These are phyloP conservation scores for Leccinellum rugosiceps DNA, from an alignment of 768 basidiomycete genomes.

Conservation along the genomic window DNA sequence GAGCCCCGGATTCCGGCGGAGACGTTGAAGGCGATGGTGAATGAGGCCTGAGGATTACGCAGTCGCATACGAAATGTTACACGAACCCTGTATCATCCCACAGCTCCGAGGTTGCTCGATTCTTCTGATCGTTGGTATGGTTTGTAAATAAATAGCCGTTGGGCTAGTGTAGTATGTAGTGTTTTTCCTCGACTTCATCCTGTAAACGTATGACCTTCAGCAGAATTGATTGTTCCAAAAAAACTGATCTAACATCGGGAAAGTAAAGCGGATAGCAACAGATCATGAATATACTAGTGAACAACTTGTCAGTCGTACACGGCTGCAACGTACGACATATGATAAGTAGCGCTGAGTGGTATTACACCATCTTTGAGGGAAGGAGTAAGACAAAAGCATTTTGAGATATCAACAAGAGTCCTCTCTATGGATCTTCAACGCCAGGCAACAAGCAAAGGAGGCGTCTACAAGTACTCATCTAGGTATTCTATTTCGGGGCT, in stretches of 20 bases:
- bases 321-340: background rate
- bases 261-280: background rate
- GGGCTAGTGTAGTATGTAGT: too few species aligned
- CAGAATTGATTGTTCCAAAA: background rate
- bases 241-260: background rate
- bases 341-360: background rate
- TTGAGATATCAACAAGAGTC: background rate
- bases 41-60: too few species aligned
- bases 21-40: constrained; percentile 6
- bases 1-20: constrained; percentile 36
- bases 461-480: background rate
- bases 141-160: too few species aligned
- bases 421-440: background rate
- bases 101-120: background rate
- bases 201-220: background rate
- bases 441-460: background rate
- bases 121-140: too few species aligned
- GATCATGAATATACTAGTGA: background rate
- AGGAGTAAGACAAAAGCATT: background rate
- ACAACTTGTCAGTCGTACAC: background rate
- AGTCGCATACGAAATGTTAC: too few species aligned
- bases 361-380: background rate
- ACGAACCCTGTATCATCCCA: background rate
- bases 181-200: too few species aligned
- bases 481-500: constrained; percentile 27